A percentile compares a stretch with the other conserved stretches of the same genome.
Evolutionary conservation across 371 early-diverging fungal genomes (phyloP).

Genomic region (Zancudomyces culisetae): DNA sequence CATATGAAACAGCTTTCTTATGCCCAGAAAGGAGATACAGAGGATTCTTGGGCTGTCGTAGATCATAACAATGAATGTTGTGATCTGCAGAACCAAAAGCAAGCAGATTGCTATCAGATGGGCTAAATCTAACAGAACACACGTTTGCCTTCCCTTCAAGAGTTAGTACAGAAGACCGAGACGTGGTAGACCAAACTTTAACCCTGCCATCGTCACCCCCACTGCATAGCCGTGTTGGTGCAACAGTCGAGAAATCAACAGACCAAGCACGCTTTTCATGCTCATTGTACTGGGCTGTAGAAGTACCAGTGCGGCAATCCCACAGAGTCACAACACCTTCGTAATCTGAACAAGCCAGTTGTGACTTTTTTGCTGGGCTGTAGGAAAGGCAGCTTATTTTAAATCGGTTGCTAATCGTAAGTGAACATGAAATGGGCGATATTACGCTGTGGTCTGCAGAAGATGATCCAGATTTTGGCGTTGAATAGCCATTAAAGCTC

Average conservation of each 20-base stretch:
- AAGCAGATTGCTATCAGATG: conserved; percentile 40
- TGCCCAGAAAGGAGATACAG: conserved; percentile 58
- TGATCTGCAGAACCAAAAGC: conserved; percentile 87
- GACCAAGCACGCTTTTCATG: conserved; percentile 83
- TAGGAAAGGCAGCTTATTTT: conserved; percentile 76
- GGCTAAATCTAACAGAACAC: conserved; percentile 82
- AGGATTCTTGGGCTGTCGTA: conserved; percentile 46
- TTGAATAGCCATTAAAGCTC: background rate
- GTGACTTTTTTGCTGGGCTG: conserved; percentile 61
- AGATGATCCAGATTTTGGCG: conserved; percentile 1
- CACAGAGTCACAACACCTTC: conserved; percentile 71
- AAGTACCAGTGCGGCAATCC: conserved; percentile 49
- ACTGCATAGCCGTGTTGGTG: conserved; percentile 60
- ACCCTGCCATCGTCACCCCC: conserved; percentile 82
- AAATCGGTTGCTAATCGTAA: conserved; percentile 24
- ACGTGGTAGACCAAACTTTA: conserved; percentile 71
- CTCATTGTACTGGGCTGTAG: conserved; percentile 45
- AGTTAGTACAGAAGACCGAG: conserved; percentile 42
- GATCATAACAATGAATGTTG: conserved; percentile 67
- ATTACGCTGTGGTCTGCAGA: conserved; percentile 3
- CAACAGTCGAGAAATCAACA: conserved; percentile 54
- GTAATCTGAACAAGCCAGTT: conserved; percentile 71
- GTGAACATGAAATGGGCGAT: conserved; percentile 19
- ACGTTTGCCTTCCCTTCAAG: conserved; percentile 70
- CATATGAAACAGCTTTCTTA: conserved; percentile 79